phyloP scores from a whole-genome alignment of 345 rosid genomes.

The Bruguiera sexangula region DNA sequence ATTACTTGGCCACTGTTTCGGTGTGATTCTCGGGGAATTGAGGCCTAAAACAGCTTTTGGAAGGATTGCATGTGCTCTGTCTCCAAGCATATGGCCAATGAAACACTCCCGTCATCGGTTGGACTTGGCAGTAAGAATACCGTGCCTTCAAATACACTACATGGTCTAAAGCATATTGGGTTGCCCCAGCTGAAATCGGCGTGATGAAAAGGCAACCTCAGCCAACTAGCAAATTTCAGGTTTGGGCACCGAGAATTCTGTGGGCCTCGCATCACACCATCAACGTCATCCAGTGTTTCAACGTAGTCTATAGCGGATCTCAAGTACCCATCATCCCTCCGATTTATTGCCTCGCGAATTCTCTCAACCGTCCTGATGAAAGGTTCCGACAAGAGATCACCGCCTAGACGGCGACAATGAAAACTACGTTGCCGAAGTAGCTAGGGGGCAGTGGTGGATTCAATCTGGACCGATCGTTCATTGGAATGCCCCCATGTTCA shows the following conservation, averaged over 20 bases:
- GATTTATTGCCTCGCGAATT: not conserved
- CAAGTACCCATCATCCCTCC: conserved; percentile 7
- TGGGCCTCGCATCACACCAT: not conserved
- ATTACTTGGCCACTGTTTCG: not conserved
- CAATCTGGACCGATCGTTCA: conserved; percentile 6
- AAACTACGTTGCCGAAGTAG: conserved; percentile 8
- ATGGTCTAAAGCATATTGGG: not conserved
- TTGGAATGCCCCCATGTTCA: not conserved
- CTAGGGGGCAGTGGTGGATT: conserved; percentile 6
- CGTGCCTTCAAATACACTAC: not conserved
- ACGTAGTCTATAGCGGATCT: conserved; percentile 18
- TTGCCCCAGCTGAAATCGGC: conserved; percentile 5
- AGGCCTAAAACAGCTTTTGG: conserved; percentile 9
- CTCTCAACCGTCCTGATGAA: not conserved
- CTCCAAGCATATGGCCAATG: conserved; percentile 9
- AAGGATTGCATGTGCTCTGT: conserved; percentile 12
- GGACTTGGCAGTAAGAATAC: not conserved
- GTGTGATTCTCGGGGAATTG: not conserved
- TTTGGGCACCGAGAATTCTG: not conserved
- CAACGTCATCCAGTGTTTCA: not conserved
- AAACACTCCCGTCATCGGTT: not conserved
- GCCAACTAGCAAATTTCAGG: conserved; percentile 1
- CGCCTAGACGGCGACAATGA: not conserved
- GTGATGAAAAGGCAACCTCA: not conserved
- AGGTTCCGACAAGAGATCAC: conserved; percentile 8